Evolutionary conservation across 352 stramenopile species (phyloP), one percentile per base, ranked within the genome.

Genomic region (Phytophthora hybrid): DNA sequence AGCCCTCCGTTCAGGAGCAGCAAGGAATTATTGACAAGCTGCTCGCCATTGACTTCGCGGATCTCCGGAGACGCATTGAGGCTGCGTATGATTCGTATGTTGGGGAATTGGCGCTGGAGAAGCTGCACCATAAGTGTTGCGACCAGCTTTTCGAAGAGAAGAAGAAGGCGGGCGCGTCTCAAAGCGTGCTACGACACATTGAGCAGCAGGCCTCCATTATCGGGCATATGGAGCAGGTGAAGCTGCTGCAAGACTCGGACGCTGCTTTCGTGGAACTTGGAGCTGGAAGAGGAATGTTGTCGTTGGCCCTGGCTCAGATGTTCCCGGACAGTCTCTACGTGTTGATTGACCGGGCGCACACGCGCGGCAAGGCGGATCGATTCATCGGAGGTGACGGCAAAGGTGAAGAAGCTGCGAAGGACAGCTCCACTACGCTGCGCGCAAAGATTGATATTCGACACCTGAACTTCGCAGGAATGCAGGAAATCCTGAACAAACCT

Each of bases 401-500:
- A 5, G 39, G 49, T 1, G 49, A 57, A 7, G 66, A 76, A 41
- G 46, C 58, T 34, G 54, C 66, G 5, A 76, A 80, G n/a, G 77
- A 75, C 58, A 70, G 31, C 4, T 58, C 69, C 5, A 78, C 66
- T 26, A 83, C 86, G 2, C 19, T 92, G 34, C 85, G 89, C 3
- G 88, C 85, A 6, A 95, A 95, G 66, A 95, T 96, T 52, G 89
- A 95, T 59, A 94, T 96, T 76, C 89, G 89, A 21, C 89, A 96
- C 58, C 63, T 96, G 23, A 91, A 96, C 65, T 83, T 95, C 29
- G 77, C 81, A 1, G 88, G 81, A 0, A 91, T 96, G 79, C 23
- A 77, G 41, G 81, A 92, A 57, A 67, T 93, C 4, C 32, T 49
- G 0, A 62, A 82, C 52, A 82, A 81, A 34, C 74, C 82, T 0